These are phyloP conservation scores for Citrus sinensis DNA, from an alignment of 345 rosid species.

Conservation along the genomic window DNA sequence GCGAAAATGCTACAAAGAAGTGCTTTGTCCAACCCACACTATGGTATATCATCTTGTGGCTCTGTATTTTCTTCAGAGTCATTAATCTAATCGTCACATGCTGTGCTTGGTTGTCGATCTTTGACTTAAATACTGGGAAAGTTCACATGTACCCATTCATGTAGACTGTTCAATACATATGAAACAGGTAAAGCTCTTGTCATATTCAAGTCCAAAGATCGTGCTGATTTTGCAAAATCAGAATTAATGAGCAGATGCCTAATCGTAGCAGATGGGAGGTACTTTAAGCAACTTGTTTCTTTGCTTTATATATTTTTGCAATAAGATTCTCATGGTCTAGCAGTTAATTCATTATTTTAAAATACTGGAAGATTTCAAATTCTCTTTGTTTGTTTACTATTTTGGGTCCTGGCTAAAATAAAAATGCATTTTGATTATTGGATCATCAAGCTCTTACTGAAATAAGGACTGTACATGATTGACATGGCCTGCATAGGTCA, in stretches of 20 bases:
- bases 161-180: constrained; percentile 6
- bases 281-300: background rate
- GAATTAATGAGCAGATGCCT: constrained; percentile 37
- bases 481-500: background rate
- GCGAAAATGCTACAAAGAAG: constrained; percentile 45
- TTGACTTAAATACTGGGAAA: background rate
- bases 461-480: background rate
- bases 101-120: background rate
- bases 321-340: background rate
- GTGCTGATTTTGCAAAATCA: constrained; percentile 36
- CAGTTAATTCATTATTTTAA: background rate
- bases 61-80: background rate
- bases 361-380: too few species aligned
- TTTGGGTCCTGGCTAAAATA: background rate
- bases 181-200: constrained; percentile 54
- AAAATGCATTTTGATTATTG: background rate
- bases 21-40: constrained; percentile 31
- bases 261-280: constrained; percentile 38
- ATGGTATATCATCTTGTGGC: constrained; percentile 32
- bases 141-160: background rate
- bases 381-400: background rate
- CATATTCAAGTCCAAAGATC: constrained; percentile 44
- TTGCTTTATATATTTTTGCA: background rate
- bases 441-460: background rate
- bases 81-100: background rate